Conservation (phyloP, 2,329 filamentous ascomycete species). For the Elsinoe ampelina region DNA sequence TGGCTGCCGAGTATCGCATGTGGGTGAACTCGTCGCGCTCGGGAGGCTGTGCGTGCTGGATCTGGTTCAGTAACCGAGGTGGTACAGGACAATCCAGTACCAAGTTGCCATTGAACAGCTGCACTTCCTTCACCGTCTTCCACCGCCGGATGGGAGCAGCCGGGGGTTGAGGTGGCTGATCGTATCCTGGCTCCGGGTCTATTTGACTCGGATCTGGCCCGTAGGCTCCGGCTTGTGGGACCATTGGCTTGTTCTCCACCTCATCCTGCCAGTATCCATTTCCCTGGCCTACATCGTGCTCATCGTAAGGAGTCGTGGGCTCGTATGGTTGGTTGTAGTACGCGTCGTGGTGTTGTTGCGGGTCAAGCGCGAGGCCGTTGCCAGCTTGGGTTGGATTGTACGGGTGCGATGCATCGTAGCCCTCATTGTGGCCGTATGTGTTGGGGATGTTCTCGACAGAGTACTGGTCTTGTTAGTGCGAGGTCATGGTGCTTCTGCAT, state of each 20-base stretch:
- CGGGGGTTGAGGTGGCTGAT: conserved; percentile 42
- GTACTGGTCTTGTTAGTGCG: conserved; percentile 40
- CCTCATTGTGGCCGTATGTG: conserved; percentile 54
- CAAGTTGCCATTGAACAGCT: conserved; percentile 90
- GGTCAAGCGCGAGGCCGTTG: conserved; percentile 63
- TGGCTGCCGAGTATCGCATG: conserved; percentile 90
- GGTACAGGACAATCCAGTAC: conserved; percentile 95
- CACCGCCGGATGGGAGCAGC: conserved; percentile 67
- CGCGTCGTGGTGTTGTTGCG: conserved; percentile 76
- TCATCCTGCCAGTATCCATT: conserved; percentile 53
- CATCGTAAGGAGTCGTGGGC: conserved; percentile 38
- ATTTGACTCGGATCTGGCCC: conserved; percentile 48
- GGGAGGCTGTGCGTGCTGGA: conserved; percentile 67
- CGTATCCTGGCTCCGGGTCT: conserved; percentile 28
- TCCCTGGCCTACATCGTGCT: conserved; percentile 14
- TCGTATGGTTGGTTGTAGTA: conserved; percentile 81
- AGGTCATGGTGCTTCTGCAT: too few relatives aligned
- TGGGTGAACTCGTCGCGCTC: conserved; percentile 86
- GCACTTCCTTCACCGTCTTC: conserved; percentile 99
- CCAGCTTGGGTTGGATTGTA: conserved; percentile 34
- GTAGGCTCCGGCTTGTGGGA: conserved; percentile 53
- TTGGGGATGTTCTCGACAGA: conserved; percentile 59
- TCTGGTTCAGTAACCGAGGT: conserved; percentile 73
- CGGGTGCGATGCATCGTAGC: conserved; percentile 44
- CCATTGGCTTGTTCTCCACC: conserved; percentile 66